These are phyloP conservation scores for Trichoderma orchidacearum DNA, from an alignment of 495 filamentous ascomycete genomes.

Conservation along the genomic window DNA sequence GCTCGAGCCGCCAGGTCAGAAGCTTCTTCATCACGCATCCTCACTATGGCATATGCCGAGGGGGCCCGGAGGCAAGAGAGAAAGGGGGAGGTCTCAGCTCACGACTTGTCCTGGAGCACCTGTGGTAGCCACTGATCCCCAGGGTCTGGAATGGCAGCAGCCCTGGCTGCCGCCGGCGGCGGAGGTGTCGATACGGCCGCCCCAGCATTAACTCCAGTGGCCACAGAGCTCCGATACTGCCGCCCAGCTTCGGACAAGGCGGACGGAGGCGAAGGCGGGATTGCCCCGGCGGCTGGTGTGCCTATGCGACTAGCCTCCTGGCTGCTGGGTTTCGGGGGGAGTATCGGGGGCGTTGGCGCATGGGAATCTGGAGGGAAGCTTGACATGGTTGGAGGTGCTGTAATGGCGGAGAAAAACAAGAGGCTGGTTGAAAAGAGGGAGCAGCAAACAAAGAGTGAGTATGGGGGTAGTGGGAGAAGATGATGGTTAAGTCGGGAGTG, in stretches of 20 bases:
- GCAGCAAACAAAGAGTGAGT: neutral
- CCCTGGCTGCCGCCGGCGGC: conserved; percentile 9
- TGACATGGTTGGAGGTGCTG: neutral
- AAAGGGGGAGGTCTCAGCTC: conserved; percentile 14
- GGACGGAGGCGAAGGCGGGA: conserved; percentile 24
- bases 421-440: neutral
- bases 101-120: conserved; percentile 65
- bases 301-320: conserved; percentile 55
- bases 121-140: conserved; percentile 55
- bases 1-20: too few species aligned
- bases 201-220: conserved; percentile 51
- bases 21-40: too few species aligned
- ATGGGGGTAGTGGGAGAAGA: neutral
- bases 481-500: too few species aligned
- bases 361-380: conserved; percentile 1
- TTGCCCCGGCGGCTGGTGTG: conserved; percentile 34
- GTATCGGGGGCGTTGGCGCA: conserved; percentile 40
- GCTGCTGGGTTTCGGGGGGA: conserved; percentile 58
- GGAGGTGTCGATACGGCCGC: conserved; percentile 18
- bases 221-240: conserved; percentile 37
- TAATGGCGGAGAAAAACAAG: too few species aligned
- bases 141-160: conserved; percentile 24
- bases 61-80: neutral
- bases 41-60: neutral
- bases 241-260: conserved; percentile 7